Evolutionary conservation across 441 rosid genomes (phyloP).

Genomic region (Manihot esculenta): DNA sequence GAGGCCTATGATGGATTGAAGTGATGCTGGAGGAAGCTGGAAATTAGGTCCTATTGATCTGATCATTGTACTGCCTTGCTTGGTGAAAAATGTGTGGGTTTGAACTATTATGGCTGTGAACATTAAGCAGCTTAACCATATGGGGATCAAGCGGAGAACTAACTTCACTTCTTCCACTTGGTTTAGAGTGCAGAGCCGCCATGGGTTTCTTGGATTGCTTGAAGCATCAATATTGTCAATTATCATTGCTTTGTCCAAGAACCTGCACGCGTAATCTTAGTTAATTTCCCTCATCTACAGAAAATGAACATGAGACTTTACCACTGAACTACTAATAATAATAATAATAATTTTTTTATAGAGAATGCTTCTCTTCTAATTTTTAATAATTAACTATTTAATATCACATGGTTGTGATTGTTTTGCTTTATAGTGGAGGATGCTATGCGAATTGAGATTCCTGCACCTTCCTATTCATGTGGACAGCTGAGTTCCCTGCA

Average conservation of each 20-base stretch:
- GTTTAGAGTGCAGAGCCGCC: slow-evolving; percentile 72
- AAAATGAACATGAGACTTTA: too few species aligned
- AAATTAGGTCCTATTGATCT: slow-evolving; percentile 57
- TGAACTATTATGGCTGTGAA: slow-evolving; percentile 59
- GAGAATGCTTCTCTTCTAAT: too few species aligned
- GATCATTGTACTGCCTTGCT: slow-evolving; percentile 73
- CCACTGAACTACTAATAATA: too few species aligned
- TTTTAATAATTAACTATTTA: too few species aligned
- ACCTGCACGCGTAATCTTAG: slow-evolving; percentile 34
- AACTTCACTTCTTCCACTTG: slow-evolving; percentile 89
- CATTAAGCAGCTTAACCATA: slow-evolving; percentile 75
- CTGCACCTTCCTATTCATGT: too few species aligned
- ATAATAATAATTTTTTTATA: too few species aligned
- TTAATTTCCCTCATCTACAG: too few species aligned
- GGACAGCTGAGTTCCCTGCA: too few species aligned
- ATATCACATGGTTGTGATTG: too few species aligned
- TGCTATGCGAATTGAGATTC: too few species aligned
- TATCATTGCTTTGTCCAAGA: slow-evolving; percentile 73
- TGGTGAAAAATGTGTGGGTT: slow-evolving; percentile 69
- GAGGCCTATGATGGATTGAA: slow-evolving; percentile 60
- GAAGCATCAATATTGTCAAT: slow-evolving; percentile 50
- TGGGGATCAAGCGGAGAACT: slow-evolving; percentile 62
- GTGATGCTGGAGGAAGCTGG: slow-evolving; percentile 66
- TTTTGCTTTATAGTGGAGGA: too few species aligned
- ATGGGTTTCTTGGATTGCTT: slow-evolving; percentile 44